Percentiles rank a stretch among this genome's conserved stretches.
phyloP scores from a whole-genome alignment of 495 filamentous ascomycete genomes.

The Thozetella sp. region DNA sequence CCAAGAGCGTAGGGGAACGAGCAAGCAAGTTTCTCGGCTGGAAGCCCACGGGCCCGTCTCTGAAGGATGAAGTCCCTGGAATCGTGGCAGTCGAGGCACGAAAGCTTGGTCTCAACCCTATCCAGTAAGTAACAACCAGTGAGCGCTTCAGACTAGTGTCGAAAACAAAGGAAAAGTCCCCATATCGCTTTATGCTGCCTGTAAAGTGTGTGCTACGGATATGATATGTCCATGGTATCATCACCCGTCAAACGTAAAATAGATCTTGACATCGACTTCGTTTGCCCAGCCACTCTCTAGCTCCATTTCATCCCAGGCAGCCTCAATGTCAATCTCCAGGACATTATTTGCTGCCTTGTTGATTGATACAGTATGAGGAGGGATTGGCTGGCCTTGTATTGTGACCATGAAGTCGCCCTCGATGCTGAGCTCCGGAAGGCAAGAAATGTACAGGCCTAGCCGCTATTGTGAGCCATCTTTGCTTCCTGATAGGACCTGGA shows the following conservation, averaged over 20 bases:
- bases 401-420: conserved; percentile 73
- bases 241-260: conserved; percentile 30
- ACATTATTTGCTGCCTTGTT: conserved; percentile 58
- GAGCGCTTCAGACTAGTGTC: no score
- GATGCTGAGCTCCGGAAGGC: conserved; percentile 59
- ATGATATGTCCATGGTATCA: not conserved
- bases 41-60: conserved; percentile 46
- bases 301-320: conserved; percentile 77
- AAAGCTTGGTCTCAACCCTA: conserved; percentile 26
- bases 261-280: conserved; percentile 75
- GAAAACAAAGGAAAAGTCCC: not conserved
- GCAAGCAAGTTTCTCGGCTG: conserved; percentile 64
- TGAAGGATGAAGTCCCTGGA: conserved; percentile 53
- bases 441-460: conserved; percentile 72
- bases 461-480: conserved; percentile 4
- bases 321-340: conserved; percentile 74
- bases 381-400: conserved; percentile 70
- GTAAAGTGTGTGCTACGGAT: not conserved
- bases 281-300: conserved; percentile 80
- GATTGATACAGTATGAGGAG: conserved; percentile 63
- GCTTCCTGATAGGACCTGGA: not conserved
- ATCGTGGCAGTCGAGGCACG: conserved; percentile 53
- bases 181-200: not conserved
- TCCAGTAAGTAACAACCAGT: not conserved
- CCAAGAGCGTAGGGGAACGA: conserved; percentile 54